Conservation (phyloP, 1,139 yeast genomes). For the Petasospora fabianii region DNA sequence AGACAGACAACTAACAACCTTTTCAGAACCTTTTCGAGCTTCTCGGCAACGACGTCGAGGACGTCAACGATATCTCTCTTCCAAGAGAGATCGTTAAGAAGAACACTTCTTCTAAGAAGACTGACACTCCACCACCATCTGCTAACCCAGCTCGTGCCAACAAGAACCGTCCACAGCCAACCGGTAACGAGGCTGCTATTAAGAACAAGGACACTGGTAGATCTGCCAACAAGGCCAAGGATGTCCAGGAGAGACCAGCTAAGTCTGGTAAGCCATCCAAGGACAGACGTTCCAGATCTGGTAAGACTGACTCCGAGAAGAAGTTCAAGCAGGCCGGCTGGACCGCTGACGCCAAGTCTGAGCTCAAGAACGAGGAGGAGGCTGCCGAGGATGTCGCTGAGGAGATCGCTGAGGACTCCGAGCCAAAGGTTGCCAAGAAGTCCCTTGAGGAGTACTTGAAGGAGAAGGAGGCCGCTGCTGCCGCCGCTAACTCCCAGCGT, state of each 20-base stretch:
- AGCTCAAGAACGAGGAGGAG: constrained; percentile 35
- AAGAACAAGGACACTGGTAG: constrained; percentile 66
- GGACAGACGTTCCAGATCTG: constrained; percentile 84
- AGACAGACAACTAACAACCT: constrained; percentile 21
- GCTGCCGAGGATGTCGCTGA: constrained; percentile 51
- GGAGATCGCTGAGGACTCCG: constrained; percentile 38
- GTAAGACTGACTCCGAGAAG: constrained; percentile 81
- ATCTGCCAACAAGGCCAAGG: constrained; percentile 58
- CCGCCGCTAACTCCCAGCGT: constrained; percentile 42
- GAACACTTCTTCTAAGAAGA: constrained; percentile 82
- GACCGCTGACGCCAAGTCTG: constrained; percentile 49
- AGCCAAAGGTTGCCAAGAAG: constrained; percentile 46
- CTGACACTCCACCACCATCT: constrained; percentile 79
- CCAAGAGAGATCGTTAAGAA: constrained; percentile 79
- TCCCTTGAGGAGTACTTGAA: constrained; percentile 63
- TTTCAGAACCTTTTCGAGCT: constrained; percentile 49
- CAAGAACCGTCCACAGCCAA: constrained; percentile 61
- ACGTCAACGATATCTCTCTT: constrained; percentile 43
- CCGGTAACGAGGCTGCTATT: constrained; percentile 90
- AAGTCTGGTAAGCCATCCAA: constrained; percentile 42
- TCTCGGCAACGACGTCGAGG: constrained; percentile 79
- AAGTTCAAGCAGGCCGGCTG: constrained; percentile 79
- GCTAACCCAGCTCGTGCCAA: constrained; percentile 81
- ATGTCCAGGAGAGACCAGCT: constrained; percentile 42
- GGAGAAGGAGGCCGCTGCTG: constrained; percentile 45